Conservation (phyloP, 495 filamentous ascomycete genomes). For the Tuber microsphaerosporum region DNA sequence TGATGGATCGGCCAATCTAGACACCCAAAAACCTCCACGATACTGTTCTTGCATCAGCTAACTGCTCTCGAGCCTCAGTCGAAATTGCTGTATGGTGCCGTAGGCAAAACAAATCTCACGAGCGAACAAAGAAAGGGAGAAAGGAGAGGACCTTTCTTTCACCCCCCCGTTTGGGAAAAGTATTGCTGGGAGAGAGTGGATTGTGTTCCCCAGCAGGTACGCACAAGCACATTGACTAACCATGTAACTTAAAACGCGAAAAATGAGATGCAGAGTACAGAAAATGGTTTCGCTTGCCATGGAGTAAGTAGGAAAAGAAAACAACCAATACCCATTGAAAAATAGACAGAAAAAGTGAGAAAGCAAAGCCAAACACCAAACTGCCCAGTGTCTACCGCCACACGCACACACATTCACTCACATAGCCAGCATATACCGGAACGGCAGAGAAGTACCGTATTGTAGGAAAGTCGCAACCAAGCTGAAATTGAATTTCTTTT, state of each 20-base stretch:
- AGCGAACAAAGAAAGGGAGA: not conserved
- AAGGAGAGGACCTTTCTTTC: not conserved
- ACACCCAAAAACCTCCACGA: not conserved
- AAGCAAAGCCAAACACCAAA: constrained; percentile 17
- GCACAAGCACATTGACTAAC: not conserved
- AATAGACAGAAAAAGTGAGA: constrained; percentile 5
- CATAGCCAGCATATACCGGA: not conserved
- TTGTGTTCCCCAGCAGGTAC: not conserved
- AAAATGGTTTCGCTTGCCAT: constrained; percentile 23
- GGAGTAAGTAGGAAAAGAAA: constrained; percentile 19
- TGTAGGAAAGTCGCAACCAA: not conserved
- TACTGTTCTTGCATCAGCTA: not conserved
- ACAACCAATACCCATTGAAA: constrained; percentile 9
- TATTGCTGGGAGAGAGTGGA: not conserved
- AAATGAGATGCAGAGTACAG: not conserved
- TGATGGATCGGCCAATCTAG: not conserved
- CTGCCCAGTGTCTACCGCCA: not conserved
- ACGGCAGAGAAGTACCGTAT: not conserved
- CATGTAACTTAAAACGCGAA: not conserved
- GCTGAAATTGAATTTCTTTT: not conserved
- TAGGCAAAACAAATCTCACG: not conserved
- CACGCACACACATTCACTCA: not conserved
- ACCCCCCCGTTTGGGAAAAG: not conserved
- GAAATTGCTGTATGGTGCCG: not conserved
- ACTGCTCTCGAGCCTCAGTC: not conserved